Evolutionary conservation across 169 alveolate species (phyloP), one percentile per base, ranked within the genome.

Genomic region (Eimeria mitis): DNA sequence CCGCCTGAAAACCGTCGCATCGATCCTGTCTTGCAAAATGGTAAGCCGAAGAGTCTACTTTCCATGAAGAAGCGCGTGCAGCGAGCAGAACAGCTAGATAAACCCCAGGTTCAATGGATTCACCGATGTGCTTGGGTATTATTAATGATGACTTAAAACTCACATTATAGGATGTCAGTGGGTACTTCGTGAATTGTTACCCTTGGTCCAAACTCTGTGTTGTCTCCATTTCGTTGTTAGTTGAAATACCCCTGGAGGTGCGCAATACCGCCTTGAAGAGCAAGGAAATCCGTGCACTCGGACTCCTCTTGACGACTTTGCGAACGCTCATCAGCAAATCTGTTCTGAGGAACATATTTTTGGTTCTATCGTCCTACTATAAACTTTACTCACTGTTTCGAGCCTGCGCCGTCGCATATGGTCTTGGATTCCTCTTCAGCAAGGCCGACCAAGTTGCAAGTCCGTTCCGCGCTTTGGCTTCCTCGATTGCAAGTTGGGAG

Each of bases 321-420:
- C 37, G 92, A 49, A 87, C 92, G 31, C 40, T 87, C n/a, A 61
- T 87, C 16, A 87, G 56, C 83, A 87, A 63, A 65, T 37, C 78
- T 42, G 63, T 83, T 21, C 92, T 11, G 23, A 37, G 79, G 31
- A 87, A 87, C 44, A 42, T 59, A 21, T 87, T 87, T 63, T 21
- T 87, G 81, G 92, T 87, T 44, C 21, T 87, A 14, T 87, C 92
- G 61, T 87, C 92, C 11, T 83, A 83, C 52, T 87, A 87, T 76
- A 61, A 87, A 23, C 9, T 61, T 31, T 61, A 61, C 44, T 87
- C 92, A 44, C 52, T 87, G 63, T 87, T 63, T 40, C 59, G 81
- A 63, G 81, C 92, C 8, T 87, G 92, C 65, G 92, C 92, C 65
- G 92, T 87, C 63, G 92, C 92, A 14, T 87, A 87, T 63, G 92